Conservation (phyloP, 768 basidiomycete species). For the Flagelloscypha sp. region DNA sequence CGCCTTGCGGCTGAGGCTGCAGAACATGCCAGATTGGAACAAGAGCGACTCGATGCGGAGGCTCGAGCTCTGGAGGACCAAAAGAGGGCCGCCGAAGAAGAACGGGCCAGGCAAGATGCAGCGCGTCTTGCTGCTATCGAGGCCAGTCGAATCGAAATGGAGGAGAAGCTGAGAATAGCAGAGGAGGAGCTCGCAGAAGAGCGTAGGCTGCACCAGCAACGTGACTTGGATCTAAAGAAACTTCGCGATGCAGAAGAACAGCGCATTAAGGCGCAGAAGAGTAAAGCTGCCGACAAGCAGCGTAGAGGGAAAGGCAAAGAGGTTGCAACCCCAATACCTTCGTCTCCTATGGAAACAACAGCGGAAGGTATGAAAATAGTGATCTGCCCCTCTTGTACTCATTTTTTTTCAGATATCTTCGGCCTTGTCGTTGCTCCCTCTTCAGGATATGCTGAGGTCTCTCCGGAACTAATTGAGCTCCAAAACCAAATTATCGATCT, state of each 20-base stretch:
- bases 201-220: slow-evolving; percentile 11
- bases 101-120: slow-evolving; percentile 12
- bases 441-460: slow-evolving; percentile 20
- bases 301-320: slow-evolving; percentile 7
- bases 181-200: slow-evolving; percentile 16
- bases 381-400: too few species aligned
- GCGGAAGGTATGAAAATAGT: slow-evolving; percentile 4
- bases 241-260: slow-evolving; percentile 4
- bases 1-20: slow-evolving; percentile 21
- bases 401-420: slow-evolving; percentile 48
- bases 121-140: slow-evolving; percentile 12
- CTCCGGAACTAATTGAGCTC: slow-evolving; percentile 35
- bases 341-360: neutral
- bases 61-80: slow-evolving; percentile 22
- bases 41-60: slow-evolving; percentile 20
- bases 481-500: slow-evolving; percentile 43
- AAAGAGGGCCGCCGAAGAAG: slow-evolving; percentile 11
- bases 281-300: slow-evolving; percentile 13
- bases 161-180: slow-evolving; percentile 13
- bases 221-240: slow-evolving; percentile 7
- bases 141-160: slow-evolving; percentile 12
- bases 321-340: neutral
- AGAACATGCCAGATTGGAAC: slow-evolving; percentile 20
- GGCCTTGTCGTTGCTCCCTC: slow-evolving; percentile 32
- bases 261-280: slow-evolving; percentile 4